These are phyloP conservation scores for Fusarium ramigenum DNA, from an alignment of 2,329 filamentous ascomycete genomes.

Conservation along the genomic window DNA sequence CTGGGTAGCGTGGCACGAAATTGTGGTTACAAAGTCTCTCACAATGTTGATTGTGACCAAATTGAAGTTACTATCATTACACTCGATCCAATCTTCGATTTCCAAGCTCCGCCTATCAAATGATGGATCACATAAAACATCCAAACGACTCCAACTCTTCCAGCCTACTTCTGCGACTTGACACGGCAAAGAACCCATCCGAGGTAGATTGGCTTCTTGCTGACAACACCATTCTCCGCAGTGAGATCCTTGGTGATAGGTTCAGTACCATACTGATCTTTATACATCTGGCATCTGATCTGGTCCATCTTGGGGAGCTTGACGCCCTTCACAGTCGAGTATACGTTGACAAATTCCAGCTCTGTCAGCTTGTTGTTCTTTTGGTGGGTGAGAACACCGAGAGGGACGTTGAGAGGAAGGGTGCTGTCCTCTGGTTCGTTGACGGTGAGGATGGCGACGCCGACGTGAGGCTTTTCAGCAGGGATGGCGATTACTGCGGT, in stretches of 20 bases:
- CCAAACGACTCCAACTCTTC: background rate
- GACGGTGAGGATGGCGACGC: slow-evolving; percentile 16
- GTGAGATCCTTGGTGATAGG: slow-evolving; percentile 16
- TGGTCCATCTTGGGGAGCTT: background rate
- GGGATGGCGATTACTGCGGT: background rate
- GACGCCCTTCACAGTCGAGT: background rate
- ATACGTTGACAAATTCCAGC: background rate
- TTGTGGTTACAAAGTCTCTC: fast-evolving
- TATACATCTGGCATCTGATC: slow-evolving; percentile 29
- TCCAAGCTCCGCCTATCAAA: background rate
- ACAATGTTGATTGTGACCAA: too few species aligned
- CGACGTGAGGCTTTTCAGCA: background rate
- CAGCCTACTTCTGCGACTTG: background rate
- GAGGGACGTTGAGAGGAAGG: slow-evolving; percentile 11
- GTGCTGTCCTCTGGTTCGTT: background rate
- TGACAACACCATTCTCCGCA: background rate
- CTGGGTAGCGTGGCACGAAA: background rate
- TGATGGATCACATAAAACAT: fast-evolving
- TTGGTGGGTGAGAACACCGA: slow-evolving; percentile 14
- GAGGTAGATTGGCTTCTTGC: slow-evolving; percentile 26
- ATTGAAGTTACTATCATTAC: background rate
- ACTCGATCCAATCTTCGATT: background rate
- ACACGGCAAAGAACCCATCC: slow-evolving; percentile 33
- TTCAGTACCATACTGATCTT: slow-evolving; percentile 18
- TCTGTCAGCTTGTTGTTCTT: slow-evolving; percentile 12